These are phyloP conservation scores for Phytophthora macrochlamydospora DNA, from an alignment of 352 stramenopile genomes.

Conservation along the genomic window DNA sequence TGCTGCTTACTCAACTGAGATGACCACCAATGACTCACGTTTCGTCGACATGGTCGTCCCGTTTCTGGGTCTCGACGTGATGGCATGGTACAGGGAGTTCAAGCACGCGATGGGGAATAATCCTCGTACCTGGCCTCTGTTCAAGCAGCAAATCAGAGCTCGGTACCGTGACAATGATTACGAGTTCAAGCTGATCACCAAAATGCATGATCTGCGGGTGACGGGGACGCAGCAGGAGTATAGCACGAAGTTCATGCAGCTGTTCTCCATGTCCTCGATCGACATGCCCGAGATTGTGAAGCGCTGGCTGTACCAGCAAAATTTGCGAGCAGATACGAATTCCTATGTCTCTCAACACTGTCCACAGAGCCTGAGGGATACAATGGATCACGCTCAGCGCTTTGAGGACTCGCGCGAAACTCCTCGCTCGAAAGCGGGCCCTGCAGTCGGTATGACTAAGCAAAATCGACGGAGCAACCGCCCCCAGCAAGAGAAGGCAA, in stretches of 20 bases:
- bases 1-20: not conserved
- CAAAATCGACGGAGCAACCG: not conserved
- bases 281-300: constrained; percentile 40
- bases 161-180: not conserved
- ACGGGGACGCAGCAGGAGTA: constrained; percentile 21
- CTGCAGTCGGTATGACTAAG: not conserved
- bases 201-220: not conserved
- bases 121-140: not conserved
- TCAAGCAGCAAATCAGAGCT: not conserved
- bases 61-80: constrained; percentile 1
- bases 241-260: constrained; percentile 90
- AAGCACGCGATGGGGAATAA: not conserved
- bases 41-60: constrained; percentile 7
- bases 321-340: not conserved
- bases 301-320: constrained; percentile 12
- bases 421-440: too few relatives aligned
- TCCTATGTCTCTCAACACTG: constrained; percentile 5
- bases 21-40: not conserved
- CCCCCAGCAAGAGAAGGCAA: not conserved
- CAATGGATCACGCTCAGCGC: constrained; percentile 5
- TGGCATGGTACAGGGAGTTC: constrained; percentile 10
- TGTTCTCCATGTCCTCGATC: constrained; percentile 80
- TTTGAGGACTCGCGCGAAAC: constrained; percentile 6
- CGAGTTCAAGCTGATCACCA: not conserved
- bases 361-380: not conserved